Base-by-base conservation (phyloP, 768 basidiomycete species). In the Amanita subjunquillea region DNA sequence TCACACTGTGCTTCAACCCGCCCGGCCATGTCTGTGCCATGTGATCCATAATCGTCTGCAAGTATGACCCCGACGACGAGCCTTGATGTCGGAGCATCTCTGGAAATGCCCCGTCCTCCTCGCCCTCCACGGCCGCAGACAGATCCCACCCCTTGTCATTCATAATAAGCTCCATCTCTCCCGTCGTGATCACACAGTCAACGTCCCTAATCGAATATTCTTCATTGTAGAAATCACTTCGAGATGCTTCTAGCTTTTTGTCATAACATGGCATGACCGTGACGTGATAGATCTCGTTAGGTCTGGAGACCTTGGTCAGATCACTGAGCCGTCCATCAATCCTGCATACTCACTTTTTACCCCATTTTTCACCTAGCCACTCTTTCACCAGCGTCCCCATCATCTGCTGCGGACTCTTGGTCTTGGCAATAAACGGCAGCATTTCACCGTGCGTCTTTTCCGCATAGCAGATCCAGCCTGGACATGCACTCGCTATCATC, bases 201-300 rank as follows among this genome's bases (percentile, higher is more conserved):
- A 97, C 91, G 59, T 98, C 95, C 51, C 94, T 75, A 8, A 91
- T 92, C 37, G 84, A 74, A 66, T 91, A 86, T 1, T 78, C 58
- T 6, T 86, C 83, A 56, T 84, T 82, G 63, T 91, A 91, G 63
- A 98, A 99, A 63, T 99, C 94, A 44, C 83, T 79, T 25, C 96
- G 79, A 7, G 94, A 97, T 0, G 96, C 96, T 68, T 99, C 96
- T 13, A 99, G 82, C 64, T 99, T 99, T 71, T 98, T 98, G 76
- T 99, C 96, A 68, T 98, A 98, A 67, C 96, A 99, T 0, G 96
- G 95, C 94, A 98, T 98, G 48, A 97, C 93, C 0, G 91, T 79
- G 50, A 98, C 92, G 62, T 99, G 96, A 63, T 98, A 99, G 42
- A 99, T 79, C 59, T 90, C 75, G 60, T 89, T 74, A 0, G 92